Evolutionary conservation across 257 asterid genomes (phyloP).

Genomic region (Agastache rugosa): DNA sequence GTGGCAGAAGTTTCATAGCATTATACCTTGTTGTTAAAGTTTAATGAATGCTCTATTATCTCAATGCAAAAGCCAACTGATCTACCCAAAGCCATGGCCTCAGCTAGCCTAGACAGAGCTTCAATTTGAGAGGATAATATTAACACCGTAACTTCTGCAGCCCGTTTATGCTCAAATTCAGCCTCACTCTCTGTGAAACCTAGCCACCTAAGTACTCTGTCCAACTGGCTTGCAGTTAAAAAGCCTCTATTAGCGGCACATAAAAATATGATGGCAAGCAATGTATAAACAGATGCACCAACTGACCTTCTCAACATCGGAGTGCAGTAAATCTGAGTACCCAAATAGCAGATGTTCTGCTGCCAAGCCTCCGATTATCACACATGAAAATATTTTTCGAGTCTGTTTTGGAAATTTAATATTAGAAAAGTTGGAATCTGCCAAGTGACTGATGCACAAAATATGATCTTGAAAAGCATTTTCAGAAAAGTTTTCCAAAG

Average conservation of each 20-base stretch:
- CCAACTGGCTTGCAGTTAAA: slow-evolving; percentile 47
- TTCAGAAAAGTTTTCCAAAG: neutral
- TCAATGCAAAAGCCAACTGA: slow-evolving; percentile 73
- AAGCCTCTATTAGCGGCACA: slow-evolving; percentile 18
- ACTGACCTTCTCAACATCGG: slow-evolving; percentile 72
- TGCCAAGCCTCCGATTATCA: slow-evolving; percentile 67
- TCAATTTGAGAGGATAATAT: slow-evolving; percentile 47
- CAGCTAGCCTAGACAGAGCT: slow-evolving; percentile 54
- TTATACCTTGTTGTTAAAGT: neutral
- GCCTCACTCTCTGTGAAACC: slow-evolving; percentile 45
- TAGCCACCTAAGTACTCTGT: slow-evolving; percentile 56
- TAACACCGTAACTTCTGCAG: slow-evolving; percentile 48
- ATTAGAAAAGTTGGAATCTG: neutral
- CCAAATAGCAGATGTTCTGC: slow-evolving; percentile 71
- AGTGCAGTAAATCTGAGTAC: slow-evolving; percentile 68
- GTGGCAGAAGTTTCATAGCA: neutral
- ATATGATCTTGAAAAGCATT: neutral
- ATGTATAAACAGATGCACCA: neutral
- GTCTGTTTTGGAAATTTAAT: slow-evolving; percentile 42
- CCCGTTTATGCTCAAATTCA: slow-evolving; percentile 46
- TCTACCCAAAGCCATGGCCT: slow-evolving; percentile 65
- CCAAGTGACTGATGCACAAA: neutral
- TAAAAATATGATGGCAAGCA: neutral
- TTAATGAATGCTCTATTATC: slow-evolving; percentile 51
- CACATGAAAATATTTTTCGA: slow-evolving; percentile 51